A percentile compares a stretch with the other conserved stretches of the same genome.
Conservation (phyloP, 2,329 filamentous ascomycete genomes). For the Beauveria varroae region DNA sequence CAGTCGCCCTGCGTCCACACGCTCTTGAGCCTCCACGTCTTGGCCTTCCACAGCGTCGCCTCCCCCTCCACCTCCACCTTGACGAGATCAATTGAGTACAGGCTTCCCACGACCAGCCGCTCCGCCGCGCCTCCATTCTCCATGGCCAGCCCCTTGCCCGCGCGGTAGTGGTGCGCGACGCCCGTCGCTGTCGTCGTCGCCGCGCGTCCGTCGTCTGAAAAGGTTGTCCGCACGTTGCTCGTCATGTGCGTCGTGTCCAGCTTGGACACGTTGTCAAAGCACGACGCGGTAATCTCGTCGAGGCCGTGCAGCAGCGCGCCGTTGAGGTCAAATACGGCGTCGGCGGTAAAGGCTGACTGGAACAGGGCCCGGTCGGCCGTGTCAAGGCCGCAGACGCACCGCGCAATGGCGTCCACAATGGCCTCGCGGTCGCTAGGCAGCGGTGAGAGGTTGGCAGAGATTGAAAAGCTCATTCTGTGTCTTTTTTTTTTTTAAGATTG, state of each 20-base stretch:
- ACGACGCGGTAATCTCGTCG: neutral
- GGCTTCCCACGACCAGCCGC: neutral
- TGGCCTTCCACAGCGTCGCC: conserved; percentile 7
- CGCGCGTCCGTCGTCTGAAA: neutral
- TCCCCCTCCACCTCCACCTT: neutral
- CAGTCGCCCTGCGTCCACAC: conserved; percentile 8
- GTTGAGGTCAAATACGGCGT: conserved; percentile 3
- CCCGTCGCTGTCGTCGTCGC: conserved; percentile 5
- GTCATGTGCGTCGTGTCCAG: conserved; percentile 9
- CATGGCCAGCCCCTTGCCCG: conserved; percentile 1
- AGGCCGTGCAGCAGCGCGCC: neutral
- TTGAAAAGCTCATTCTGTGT: neutral
- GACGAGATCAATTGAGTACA: conserved; percentile 6
- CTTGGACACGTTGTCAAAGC: neutral
- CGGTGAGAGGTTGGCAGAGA: neutral
- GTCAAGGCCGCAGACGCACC: conserved; percentile 3
- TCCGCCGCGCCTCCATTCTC: neutral
- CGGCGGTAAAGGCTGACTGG: conserved; percentile 4
- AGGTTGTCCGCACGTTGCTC: conserved; percentile 2
- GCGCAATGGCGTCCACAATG: conserved; percentile 2
- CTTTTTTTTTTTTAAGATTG: neutral
- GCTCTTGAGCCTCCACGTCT: conserved; percentile 8
- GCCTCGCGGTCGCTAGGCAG: conserved; percentile 9
- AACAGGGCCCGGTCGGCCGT: conserved; percentile 6
- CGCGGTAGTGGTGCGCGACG: conserved; percentile 6